phyloP scores from a whole-genome alignment of 176 grass and related monocot genomes.

The Eleusine coracana region DNA sequence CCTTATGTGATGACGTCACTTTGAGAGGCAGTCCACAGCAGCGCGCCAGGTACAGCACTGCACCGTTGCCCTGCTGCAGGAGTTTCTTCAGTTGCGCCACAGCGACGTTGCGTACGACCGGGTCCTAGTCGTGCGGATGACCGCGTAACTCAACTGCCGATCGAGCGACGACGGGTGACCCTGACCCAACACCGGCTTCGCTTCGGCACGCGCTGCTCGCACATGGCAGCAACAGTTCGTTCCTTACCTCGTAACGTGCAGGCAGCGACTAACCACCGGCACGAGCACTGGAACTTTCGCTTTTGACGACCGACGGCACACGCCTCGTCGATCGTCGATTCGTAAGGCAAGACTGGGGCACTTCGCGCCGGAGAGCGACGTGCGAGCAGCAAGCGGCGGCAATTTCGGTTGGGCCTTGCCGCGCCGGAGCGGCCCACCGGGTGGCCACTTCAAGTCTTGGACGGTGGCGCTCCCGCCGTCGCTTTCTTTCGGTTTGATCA shows the following conservation, averaged over 20 bases:
- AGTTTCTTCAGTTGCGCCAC: neutral
- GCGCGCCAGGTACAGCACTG: too few species aligned
- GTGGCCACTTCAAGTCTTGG: neutral
- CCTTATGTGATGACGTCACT: too few species aligned
- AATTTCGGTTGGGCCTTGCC: slow-evolving; percentile 22
- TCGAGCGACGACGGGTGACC: neutral
- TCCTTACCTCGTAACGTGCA: neutral
- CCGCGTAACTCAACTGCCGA: neutral
- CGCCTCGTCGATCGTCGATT: too few species aligned
- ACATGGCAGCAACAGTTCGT: slow-evolving; percentile 43
- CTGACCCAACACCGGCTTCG: slow-evolving; percentile 17
- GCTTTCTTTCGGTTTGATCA: neutral
- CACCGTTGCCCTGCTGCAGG: too few species aligned
- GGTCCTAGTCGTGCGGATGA: neutral
- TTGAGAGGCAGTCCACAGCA: too few species aligned
- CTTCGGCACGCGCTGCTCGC: slow-evolving; percentile 14
- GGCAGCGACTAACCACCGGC: slow-evolving; percentile 11
- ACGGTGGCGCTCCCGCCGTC: neutral
- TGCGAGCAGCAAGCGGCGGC: neutral
- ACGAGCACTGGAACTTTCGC: neutral
- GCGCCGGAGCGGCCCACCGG: neutral
- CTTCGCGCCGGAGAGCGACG: slow-evolving; percentile 48
- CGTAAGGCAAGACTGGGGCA: neutral
- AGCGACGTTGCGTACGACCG: neutral
- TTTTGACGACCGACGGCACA: neutral